Base-by-base conservation (phyloP, 495 filamentous ascomycete genomes). In the Penicillium verhagenii region DNA sequence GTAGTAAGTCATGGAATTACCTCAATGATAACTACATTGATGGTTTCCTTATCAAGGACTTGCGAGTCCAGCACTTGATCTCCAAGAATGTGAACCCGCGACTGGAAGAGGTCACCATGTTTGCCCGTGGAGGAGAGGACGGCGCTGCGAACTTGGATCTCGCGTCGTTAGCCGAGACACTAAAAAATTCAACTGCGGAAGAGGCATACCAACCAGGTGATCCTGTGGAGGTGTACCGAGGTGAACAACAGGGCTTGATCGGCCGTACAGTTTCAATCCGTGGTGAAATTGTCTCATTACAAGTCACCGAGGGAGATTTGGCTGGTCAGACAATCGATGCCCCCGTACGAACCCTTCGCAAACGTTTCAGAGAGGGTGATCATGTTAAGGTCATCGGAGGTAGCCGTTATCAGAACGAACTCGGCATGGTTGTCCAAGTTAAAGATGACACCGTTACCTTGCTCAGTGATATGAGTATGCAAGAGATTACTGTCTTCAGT, bases 381-480 rank as follows among this genome's bases (percentile, higher is more conserved):
- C 95, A 99, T 67, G 95, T 97, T 76, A 97, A 97, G 72, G 93
- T 98, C 56, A 96, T 97, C 63, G 92, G 94, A 38, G 93, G 92
- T 28, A 96, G 92, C 70, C 86, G 90, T 49, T 97, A 88, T 67
- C 81, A 86, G 50, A 94, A 97, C 60, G 95, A 97, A 72, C 84
- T 96, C 43, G 95, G 95, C 63, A 96, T 97, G 88, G 92, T 99
- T 11, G 90, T 96, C 40, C 87, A 90, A 67, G 94, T 96, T 56
- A 85, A 83, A 54, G 88, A 92, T 25, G 95, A 97, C 67, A 84
- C 86, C 19, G 92, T 99, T 42, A 97, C 95, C 1, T 72, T 99
- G 49, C 73, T 97, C 25, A 95, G 87, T 49, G 95, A 99, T 71
- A 86, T 92, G 61, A 92, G 81, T 48, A 91, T 92, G 72, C 84